Conservation (phyloP, 164 flowering plant genomes). For the Tetrastigma voinierianum region DNA sequence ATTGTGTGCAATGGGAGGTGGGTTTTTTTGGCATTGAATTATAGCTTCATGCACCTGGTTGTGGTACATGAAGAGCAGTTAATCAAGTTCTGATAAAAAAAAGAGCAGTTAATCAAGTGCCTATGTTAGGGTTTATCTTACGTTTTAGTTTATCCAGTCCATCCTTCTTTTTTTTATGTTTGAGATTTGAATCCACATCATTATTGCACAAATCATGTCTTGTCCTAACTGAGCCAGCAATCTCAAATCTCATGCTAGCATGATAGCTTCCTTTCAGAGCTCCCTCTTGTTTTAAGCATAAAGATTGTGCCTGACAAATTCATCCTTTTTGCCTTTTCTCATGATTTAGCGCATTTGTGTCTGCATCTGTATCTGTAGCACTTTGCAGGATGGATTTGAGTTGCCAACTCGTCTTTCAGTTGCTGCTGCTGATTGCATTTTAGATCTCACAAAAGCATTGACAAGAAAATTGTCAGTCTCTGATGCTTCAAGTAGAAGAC, state of each 20-base stretch:
- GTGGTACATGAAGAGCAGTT: too few relatives aligned
- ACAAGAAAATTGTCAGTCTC: conserved; percentile 25
- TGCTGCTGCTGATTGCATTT: conserved; percentile 76
- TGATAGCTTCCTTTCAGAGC: too few relatives aligned
- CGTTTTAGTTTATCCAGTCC: background rate
- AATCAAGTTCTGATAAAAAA: too few relatives aligned
- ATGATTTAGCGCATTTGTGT: too few relatives aligned
- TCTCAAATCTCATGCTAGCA: too few relatives aligned
- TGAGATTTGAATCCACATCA: background rate
- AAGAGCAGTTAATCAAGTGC: background rate
- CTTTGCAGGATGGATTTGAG: conserved; percentile 68
- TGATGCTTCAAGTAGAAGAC: conserved; percentile 21
- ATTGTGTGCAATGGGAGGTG: conserved; percentile 71
- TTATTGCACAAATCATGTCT: background rate
- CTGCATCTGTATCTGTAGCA: conserved; percentile 41
- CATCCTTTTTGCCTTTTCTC: conserved; percentile 1
- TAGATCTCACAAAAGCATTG: conserved; percentile 56
- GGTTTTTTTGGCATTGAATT: background rate
- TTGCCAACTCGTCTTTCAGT: conserved; percentile 87
- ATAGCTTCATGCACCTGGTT: background rate
- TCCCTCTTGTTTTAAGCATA: background rate
- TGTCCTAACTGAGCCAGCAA: background rate
- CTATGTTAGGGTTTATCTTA: background rate
- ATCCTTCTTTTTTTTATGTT: background rate
- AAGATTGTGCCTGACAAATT: background rate